Base-by-base conservation (phyloP, 140 eudicot species). In the Flaveria floridana region DNA sequence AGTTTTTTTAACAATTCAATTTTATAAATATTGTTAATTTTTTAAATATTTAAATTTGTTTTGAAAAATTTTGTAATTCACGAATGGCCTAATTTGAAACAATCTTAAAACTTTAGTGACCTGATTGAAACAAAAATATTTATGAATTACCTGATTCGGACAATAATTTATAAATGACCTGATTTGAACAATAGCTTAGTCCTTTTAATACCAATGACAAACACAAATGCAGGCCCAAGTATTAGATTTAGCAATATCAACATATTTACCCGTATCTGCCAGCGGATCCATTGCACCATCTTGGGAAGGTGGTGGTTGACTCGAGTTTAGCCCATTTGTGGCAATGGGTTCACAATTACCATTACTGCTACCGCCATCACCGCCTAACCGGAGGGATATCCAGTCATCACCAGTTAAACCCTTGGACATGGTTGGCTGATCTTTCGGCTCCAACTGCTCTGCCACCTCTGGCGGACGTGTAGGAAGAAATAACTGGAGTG, bases 341-440 rank as follows among this genome's bases (percentile, higher is more conserved):
- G 79, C 77, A 21, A 74, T 71, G 73, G 91, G 48, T 47, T 83
- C 91, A 68, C 78, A 76, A 21, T 56, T 88, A 57, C 73, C 80
- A 55, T 80, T 85, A 75, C 82, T 65, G 30, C 89, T 79, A 28
- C 82, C 83, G 62, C 86, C 91, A 28, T 80, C 83, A 61, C 86
- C 91, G 7, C 97, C 99, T 57, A 94, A 83, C 61, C 90, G 83
- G 51, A 94, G 96, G 39, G 99, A 94, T 25, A 87, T 93, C 99
- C 99, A 94, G 61, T 94, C 99, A 28, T 94, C 97, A 12, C 84
- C 71, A 18, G 76, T 78, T 28, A 88, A 55, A 70, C 89, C 89
- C 59, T 88, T 90, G 8, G 91, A 78, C 65, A 80, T 65, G n/a
- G 85, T 82, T 16, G 82, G 85, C 26, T 76, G 91, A 75, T 87